Evolutionary conservation across 805 yeast genomes (phyloP).

Genomic region (Metschnikowia cubensis): DNA sequence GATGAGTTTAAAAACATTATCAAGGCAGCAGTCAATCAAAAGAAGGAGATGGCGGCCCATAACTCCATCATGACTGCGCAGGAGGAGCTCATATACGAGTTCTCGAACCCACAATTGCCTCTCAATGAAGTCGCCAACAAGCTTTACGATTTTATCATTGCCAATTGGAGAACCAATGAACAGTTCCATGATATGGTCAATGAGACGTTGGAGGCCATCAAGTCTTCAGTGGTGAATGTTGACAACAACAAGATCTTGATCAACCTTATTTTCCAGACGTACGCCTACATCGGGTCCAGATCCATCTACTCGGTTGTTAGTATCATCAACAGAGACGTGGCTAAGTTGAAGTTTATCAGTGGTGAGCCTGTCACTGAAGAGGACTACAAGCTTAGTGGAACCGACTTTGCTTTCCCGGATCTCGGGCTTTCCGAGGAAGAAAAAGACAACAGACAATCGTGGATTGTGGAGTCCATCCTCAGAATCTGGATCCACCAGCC

Average conservation of each 20-base stretch:
- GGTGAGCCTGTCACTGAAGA: slow-evolving; percentile 30
- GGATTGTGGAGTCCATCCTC: slow-evolving; percentile 38
- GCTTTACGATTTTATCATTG: slow-evolving; percentile 39
- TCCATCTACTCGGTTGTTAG: slow-evolving; percentile 58
- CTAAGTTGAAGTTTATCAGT: slow-evolving; percentile 35
- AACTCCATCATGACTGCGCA: slow-evolving; percentile 28
- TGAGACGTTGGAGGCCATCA: slow-evolving; percentile 26
- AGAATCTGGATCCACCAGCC: slow-evolving; percentile 45
- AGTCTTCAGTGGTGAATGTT: slow-evolving; percentile 18
- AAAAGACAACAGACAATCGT: slow-evolving; percentile 27
- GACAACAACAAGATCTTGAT: slow-evolving; percentile 40
- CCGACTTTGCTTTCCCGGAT: slow-evolving; percentile 31
- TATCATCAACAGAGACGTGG: slow-evolving; percentile 37
- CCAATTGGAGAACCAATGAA: slow-evolving; percentile 37
- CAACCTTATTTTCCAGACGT: slow-evolving; percentile 61
- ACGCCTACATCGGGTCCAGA: slow-evolving; percentile 81
- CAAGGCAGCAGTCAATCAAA: slow-evolving; percentile 22
- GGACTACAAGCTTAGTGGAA: slow-evolving; percentile 25
- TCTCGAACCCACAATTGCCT: slow-evolving; percentile 35
- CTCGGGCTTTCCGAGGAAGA: slow-evolving; percentile 23
- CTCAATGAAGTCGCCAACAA: slow-evolving; percentile 33
- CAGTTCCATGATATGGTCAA: slow-evolving; percentile 33
- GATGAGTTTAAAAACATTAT: slow-evolving; percentile 26
- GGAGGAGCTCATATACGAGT: slow-evolving; percentile 37
- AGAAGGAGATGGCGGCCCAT: slow-evolving; percentile 20